Evolutionary conservation across 257 asterid genomes (phyloP).

Genomic region (Catharanthus roseus): DNA sequence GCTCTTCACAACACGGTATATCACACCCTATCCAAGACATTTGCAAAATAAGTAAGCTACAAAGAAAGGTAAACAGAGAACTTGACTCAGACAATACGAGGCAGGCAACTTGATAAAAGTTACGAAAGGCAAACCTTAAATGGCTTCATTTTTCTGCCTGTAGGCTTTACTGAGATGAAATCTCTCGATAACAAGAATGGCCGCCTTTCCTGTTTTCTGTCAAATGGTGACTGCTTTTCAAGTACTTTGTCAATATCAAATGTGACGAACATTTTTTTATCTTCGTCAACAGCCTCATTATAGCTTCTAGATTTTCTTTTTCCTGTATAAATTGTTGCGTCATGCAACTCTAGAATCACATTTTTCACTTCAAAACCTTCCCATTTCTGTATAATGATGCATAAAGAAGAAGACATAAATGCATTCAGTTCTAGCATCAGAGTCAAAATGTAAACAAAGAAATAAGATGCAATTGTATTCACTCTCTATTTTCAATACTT

Average conservation of each 20-base stretch:
- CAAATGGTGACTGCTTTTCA: neutral
- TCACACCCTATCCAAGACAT: conserved; percentile 12
- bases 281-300: conserved; percentile 2
- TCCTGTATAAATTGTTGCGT: conserved; percentile 15
- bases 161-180: conserved; percentile 16
- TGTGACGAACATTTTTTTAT: conserved; percentile 19
- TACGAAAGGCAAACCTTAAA: conserved; percentile 20
- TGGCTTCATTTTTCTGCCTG: conserved; percentile 6
- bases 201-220: neutral
- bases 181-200: conserved; percentile 26
- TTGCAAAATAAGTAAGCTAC: neutral
- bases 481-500: no score
- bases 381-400: conserved; percentile 22
- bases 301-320: neutral
- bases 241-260: conserved; percentile 22
- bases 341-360: conserved; percentile 21
- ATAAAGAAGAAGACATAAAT: neutral
- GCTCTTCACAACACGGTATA: conserved; percentile 16
- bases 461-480: no score
- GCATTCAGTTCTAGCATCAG: neutral
- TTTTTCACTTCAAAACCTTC: conserved; percentile 22
- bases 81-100: neutral
- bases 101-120: neutral
- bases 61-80: neutral
- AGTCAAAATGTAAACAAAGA: no score